These are phyloP conservation scores for Alloascoidea africana DNA, from an alignment of 805 yeast genomes.

Conservation along the genomic window DNA sequence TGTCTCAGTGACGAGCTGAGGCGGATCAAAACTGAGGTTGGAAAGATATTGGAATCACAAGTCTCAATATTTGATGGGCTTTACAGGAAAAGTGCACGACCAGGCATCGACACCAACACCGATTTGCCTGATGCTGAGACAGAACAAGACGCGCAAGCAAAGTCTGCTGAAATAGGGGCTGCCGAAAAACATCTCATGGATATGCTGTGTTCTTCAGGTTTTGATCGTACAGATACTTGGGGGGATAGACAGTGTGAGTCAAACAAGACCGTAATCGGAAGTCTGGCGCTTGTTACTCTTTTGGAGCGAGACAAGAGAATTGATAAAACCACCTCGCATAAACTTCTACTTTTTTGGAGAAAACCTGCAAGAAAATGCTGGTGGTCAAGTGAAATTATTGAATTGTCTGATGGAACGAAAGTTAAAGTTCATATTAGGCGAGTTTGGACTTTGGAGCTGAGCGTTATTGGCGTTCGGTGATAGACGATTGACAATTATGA, in stretches of 20 bases:
- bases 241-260: conserved; percentile 82
- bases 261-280: conserved; percentile 70
- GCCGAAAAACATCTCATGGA: conserved; percentile 93
- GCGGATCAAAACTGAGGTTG: conserved; percentile 57
- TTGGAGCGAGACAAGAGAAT: conserved; percentile 2
- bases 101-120: no score
- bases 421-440: conserved; percentile 77
- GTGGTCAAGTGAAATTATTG: conserved; percentile 68
- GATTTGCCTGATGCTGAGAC: no score
- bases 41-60: conserved; percentile 43
- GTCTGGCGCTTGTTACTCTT: conserved; percentile 54
- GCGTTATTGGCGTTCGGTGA: conserved; percentile 78
- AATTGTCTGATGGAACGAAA: conserved; percentile 20
- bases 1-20: conserved; percentile 42
- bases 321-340: conserved; percentile 23
- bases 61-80: conserved; percentile 65
- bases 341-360: conserved; percentile 83
- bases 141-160: conserved; percentile 45
- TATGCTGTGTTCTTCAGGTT: conserved; percentile 89
- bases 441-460: conserved; percentile 92
- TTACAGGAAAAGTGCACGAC: conserved; percentile 17
- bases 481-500: no score
- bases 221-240: conserved; percentile 54
- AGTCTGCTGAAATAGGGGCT: no score
- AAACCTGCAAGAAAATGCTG: conserved; percentile 98